These are phyloP conservation scores for Ceratobasidium sp. DNA, from an alignment of 1,284 basidiomycete species.

Conservation along the genomic window DNA sequence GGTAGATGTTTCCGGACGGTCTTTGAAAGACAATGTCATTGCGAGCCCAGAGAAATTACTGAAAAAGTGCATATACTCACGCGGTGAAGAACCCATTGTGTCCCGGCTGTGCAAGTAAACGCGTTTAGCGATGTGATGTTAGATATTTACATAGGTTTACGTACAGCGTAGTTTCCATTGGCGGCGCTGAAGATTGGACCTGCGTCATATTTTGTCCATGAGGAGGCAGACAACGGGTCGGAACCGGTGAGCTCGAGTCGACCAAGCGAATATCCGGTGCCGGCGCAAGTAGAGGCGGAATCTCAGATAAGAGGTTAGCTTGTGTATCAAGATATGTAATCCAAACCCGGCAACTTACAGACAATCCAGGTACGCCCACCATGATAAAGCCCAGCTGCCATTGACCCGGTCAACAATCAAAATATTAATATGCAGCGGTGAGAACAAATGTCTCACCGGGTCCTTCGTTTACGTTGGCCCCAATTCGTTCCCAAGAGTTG, in stretches of 20 bases:
- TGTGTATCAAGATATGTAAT: not conserved
- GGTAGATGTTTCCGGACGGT: constrained; percentile 7
- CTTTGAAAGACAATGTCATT: not conserved
- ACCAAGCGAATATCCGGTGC: constrained; percentile 40
- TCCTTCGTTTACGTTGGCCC: constrained; percentile 36
- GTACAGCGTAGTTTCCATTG: constrained; percentile 9
- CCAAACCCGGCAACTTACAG: not conserved
- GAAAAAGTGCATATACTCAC: constrained; percentile 12
- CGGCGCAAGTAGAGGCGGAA: constrained; percentile 37
- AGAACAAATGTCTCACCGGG: constrained; percentile 5
- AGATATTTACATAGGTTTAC: not conserved
- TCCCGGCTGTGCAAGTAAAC: not conserved
- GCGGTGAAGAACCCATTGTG: constrained; percentile 25
- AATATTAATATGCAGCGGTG: not conserved
- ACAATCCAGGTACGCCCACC: constrained; percentile 35
- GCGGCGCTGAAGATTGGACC: constrained; percentile 9
- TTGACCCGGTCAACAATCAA: not conserved
- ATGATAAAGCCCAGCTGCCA: not conserved
- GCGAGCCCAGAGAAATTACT: not conserved
- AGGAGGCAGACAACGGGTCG: not conserved
- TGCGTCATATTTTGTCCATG: constrained; percentile 13
- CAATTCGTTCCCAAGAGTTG: constrained; percentile 39
- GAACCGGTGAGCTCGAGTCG: not conserved
- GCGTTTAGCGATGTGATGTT: not conserved
- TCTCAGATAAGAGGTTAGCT: not conserved